Conservation (phyloP, 495 filamentous ascomycete genomes). For the Aspergillus funiculosus region DNA sequence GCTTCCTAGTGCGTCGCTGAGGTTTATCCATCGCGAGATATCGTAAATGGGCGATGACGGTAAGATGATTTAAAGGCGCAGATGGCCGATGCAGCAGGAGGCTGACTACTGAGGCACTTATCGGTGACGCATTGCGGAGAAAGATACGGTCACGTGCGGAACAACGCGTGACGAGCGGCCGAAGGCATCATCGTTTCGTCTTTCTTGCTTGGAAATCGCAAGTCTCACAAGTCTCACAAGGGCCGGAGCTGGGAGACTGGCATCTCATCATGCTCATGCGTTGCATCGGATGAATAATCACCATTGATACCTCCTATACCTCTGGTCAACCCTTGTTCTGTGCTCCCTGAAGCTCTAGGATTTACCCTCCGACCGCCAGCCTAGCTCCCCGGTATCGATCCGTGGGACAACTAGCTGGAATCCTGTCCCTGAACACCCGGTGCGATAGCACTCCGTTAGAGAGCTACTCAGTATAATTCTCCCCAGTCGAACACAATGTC, state of each 20-base stretch:
- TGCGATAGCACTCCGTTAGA: too few relatives aligned
- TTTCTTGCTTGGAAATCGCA: background rate
- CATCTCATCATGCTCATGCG: background rate
- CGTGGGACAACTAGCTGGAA: background rate
- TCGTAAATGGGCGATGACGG: constrained; percentile 7
- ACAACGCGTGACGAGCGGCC: constrained; percentile 14
- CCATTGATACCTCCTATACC: background rate
- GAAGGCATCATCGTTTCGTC: background rate
- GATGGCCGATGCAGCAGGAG: constrained; percentile 1
- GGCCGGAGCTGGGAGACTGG: background rate
- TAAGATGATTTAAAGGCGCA: constrained; percentile 15
- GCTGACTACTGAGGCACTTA: constrained; percentile 16
- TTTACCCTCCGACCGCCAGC: background rate
- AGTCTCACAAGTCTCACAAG: background rate
- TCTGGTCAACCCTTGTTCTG: background rate
- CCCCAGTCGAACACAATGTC: constrained; percentile 17
- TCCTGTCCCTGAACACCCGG: too few relatives aligned
- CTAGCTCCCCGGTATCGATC: constrained; percentile 5
- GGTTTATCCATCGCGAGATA: constrained; percentile 18
- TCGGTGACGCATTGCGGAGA: constrained; percentile 31
- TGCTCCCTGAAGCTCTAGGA: background rate
- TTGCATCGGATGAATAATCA: background rate
- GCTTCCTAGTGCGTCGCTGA: constrained; percentile 13
- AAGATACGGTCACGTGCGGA: constrained; percentile 5
- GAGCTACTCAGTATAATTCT: background rate